Conservation (phyloP, 2,329 filamentous ascomycete genomes). For the Sclerotiophoma versabilis region DNA sequence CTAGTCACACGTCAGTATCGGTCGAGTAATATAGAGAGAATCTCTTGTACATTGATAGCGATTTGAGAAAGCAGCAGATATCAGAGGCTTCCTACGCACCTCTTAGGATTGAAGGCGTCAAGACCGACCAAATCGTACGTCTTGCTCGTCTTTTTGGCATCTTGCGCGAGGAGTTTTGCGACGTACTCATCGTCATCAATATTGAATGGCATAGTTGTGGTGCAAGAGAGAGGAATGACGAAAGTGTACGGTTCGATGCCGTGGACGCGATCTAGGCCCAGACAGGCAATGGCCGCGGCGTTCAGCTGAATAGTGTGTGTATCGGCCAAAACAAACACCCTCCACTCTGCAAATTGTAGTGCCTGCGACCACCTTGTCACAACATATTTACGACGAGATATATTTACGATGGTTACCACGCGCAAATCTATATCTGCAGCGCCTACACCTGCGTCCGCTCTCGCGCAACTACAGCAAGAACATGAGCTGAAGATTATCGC, state of each 20-base stretch:
- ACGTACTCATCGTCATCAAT: slow-evolving; percentile 75
- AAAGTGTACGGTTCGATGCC: slow-evolving; percentile 9
- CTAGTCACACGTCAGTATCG: slow-evolving; percentile 43
- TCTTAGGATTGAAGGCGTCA: slow-evolving; percentile 67
- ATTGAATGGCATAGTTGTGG: slow-evolving; percentile 28
- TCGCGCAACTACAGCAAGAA: slow-evolving; percentile 64
- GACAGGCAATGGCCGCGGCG: slow-evolving; percentile 30
- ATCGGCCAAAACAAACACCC: slow-evolving; percentile 42
- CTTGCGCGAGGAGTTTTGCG: slow-evolving; percentile 77
- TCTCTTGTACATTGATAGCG: slow-evolving; percentile 4
- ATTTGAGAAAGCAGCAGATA: background rate
- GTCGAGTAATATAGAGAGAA: background rate
- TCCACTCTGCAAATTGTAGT: slow-evolving; percentile 5
- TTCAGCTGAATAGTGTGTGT: slow-evolving; percentile 26
- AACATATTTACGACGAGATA: background rate
- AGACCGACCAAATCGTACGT: slow-evolving; percentile 79
- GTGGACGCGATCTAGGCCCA: slow-evolving; percentile 16
- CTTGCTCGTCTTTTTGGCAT: slow-evolving; percentile 76
- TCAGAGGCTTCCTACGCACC: slow-evolving; percentile 49
- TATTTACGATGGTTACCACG: slow-evolving; percentile 34
- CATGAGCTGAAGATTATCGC: slow-evolving; percentile 74
- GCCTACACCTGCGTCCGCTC: slow-evolving; percentile 41
- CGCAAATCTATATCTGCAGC: slow-evolving; percentile 30
- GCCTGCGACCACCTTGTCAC: background rate
- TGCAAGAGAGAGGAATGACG: slow-evolving; percentile 1